Base-by-base conservation (phyloP, 2,329 filamentous ascomycete genomes). In the Zarea fungicola region DNA sequence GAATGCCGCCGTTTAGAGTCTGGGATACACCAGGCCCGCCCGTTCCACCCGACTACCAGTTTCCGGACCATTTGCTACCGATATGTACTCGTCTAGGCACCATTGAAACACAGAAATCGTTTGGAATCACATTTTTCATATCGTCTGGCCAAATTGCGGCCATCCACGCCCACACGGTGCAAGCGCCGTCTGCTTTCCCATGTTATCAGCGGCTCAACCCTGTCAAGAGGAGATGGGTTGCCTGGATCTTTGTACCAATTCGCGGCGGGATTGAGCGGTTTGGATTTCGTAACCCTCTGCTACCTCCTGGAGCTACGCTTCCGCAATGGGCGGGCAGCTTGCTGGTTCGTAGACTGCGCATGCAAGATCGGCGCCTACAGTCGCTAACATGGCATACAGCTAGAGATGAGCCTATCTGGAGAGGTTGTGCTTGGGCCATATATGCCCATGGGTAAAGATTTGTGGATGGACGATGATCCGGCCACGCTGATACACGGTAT, bases 61-160 rank as follows among this genome's bases (percentile, higher is more conserved):
- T 47, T 6, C 22, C 44, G 6, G 23, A 35, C 7, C 19, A 47
- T 6, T 3, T 32, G 11, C 44, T 37, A 10, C 44, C 44, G 5
- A 25, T 34, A 21, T 47, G 26, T 25, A 26, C 35, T 18, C 44
- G 35, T 5, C n/a, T 47, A 7, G 44, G 44, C 8, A 47, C 44
- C 2, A 47, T 47, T 21, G 44, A 47, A 40, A 47, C 44, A 11
- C 14, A 26, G 7, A 31, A 32, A 6, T 47, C 44, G 9, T 47
- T 47, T 40, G 44, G 44, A 19, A 40, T 47, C 19, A 47, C 44
- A 16, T 47, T 47, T 34, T 47, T 47, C 44, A 47, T 47, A 5
- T 47, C 35, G 4, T 47, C 44, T 13, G 44, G 44, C 26, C 22
- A 37, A 7, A 47, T 47, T 14, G 44, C 44, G 21, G 44, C 44